phyloP scores from a whole-genome alignment of 2,329 filamentous ascomycete species.

The Simplicillium aogashimaense region DNA sequence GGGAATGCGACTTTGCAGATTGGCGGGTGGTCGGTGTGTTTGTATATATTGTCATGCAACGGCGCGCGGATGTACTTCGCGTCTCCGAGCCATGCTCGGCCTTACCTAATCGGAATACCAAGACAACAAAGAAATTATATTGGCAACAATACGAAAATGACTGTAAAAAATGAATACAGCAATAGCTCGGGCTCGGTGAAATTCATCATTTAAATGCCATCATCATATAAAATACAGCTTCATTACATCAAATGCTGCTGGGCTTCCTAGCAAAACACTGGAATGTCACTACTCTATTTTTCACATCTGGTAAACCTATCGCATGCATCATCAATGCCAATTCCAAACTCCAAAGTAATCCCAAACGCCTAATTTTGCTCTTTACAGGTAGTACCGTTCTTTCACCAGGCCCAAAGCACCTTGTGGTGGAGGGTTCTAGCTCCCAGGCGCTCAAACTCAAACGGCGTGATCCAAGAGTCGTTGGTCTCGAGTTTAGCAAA shows the following conservation, averaged over 20 bases:
- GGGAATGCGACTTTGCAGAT: background rate
- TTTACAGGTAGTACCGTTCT: conserved; percentile 5
- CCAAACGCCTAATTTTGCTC: background rate
- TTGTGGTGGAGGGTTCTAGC: conserved; percentile 78
- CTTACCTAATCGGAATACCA: conserved; percentile 3
- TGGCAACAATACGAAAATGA: too few species aligned
- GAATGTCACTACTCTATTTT: too few species aligned
- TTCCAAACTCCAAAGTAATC: background rate
- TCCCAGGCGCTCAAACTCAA: conserved; percentile 83
- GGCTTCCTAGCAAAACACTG: too few species aligned
- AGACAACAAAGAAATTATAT: too few species aligned
- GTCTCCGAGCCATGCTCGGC: conserved; percentile 2
- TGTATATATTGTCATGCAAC: background rate
- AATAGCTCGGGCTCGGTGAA: too few species aligned
- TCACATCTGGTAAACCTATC: too few species aligned
- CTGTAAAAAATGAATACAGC: too few species aligned
- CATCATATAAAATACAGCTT: too few species aligned
- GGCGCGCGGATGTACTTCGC: conserved; percentile 5
- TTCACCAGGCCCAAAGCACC: conserved; percentile 51
- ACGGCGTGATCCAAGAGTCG: conserved; percentile 84
- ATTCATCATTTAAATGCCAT: too few species aligned
- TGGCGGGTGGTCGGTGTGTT: conserved; percentile 1
- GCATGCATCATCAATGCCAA: background rate
- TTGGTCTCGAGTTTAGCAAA: conserved; percentile 89
- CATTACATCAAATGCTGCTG: too few species aligned